A percentile compares a stretch with the other conserved stretches of the same genome.
phyloP scores from a whole-genome alignment of 257 asterid genomes.

The Solanum chaucha region DNA sequence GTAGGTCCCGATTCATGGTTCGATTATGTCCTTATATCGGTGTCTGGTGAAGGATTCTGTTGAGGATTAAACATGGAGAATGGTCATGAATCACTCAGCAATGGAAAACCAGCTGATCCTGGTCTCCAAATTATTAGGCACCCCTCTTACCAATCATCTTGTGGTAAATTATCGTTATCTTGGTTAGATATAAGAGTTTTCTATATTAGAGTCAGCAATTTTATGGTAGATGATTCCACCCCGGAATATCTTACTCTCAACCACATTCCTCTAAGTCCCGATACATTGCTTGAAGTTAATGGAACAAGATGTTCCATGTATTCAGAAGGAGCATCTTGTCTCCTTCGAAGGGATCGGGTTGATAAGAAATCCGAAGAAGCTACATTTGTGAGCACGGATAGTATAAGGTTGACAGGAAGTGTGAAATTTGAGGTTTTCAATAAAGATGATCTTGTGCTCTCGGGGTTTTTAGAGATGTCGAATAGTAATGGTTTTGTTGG shows the following conservation, averaged over 20 bases:
- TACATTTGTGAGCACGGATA: constrained; percentile 74
- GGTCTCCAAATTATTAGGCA: constrained; percentile 50
- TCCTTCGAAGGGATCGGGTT: constrained; percentile 60
- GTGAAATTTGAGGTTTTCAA: constrained; percentile 69
- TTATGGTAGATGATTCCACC: constrained; percentile 49
- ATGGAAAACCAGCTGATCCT: constrained; percentile 39
- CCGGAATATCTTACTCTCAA: constrained; percentile 61
- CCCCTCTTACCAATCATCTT: constrained; percentile 30
- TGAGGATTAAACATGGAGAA: constrained; percentile 45
- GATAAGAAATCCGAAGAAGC: constrained; percentile 88
- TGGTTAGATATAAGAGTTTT: constrained; percentile 62
- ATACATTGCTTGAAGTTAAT: constrained; percentile 73
- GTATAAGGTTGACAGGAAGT: constrained; percentile 57
- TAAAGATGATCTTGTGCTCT: constrained; percentile 44
- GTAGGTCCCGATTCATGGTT: constrained; percentile 6
- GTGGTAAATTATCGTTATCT: constrained; percentile 23
- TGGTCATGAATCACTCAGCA: constrained; percentile 32
- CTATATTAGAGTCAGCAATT: constrained; percentile 72
- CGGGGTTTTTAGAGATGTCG: constrained; percentile 63
- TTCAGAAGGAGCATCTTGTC: constrained; percentile 53
- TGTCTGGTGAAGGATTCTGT: constrained; percentile 18
- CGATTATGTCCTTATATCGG: constrained; percentile 20
- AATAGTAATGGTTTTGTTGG: constrained; percentile 36
- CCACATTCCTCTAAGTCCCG: constrained; percentile 56
- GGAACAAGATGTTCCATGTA: constrained; percentile 53